Conservation (phyloP, 371 early-diverging fungal genomes). For the Lichtheimia hyalospora region DNA sequence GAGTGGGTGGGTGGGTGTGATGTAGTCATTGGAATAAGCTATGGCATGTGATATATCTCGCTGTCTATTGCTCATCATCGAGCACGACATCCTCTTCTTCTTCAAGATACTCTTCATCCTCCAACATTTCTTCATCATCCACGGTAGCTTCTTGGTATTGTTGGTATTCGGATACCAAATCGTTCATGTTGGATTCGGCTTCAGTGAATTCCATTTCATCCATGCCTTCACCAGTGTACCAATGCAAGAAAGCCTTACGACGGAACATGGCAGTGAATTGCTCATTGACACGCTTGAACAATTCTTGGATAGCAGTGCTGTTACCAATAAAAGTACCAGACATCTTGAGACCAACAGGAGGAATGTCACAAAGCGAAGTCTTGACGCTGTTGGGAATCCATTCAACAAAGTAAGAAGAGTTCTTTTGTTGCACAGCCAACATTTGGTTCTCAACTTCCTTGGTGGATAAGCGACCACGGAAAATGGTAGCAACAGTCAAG, state of each 20-base stretch:
- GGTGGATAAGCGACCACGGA: constrained; percentile 95
- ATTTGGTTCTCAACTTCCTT: constrained; percentile 98
- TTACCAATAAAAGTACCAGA: constrained; percentile 93
- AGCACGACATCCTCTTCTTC: constrained; percentile 25
- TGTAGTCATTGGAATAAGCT: not conserved
- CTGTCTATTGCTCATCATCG: not conserved
- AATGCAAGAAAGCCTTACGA: constrained; percentile 96
- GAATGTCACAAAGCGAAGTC: constrained; percentile 82
- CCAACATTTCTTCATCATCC: constrained; percentile 41
- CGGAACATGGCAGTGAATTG: constrained; percentile 94
- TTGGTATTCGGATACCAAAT: constrained; percentile 96
- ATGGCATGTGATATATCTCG: not conserved
- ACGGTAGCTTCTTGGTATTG: constrained; percentile 94
- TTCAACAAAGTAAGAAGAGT: constrained; percentile 90
- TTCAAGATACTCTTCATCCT: constrained; percentile 60
- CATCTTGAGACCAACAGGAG: constrained; percentile 84
- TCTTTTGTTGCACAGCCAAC: constrained; percentile 87
- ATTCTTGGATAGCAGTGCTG: constrained; percentile 90
- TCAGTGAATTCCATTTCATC: constrained; percentile 97
- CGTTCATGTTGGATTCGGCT: constrained; percentile 91
- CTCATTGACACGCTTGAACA: constrained; percentile 84
- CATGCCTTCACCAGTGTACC: constrained; percentile 98
- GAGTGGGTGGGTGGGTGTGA: not conserved
- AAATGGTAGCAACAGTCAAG: constrained; percentile 87
- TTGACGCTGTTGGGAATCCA: constrained; percentile 98